A percentile compares a stretch with the other conserved stretches of the same genome.
Conservation (phyloP, 441 rosid species). For the Mallotus repandus region DNA sequence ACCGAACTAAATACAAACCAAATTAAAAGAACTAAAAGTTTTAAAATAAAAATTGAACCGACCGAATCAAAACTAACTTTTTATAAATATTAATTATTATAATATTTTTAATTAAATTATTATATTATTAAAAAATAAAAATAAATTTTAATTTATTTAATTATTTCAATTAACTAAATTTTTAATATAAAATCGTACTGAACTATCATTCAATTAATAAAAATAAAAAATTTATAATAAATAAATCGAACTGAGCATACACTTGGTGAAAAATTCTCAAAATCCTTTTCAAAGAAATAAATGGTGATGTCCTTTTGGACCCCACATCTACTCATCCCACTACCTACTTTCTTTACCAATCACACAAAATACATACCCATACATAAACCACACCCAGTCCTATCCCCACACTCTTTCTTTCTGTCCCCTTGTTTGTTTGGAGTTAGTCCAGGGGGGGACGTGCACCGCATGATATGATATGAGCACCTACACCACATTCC, state of each 20-base stretch:
- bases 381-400: background rate
- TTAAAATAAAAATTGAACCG: too few relatives aligned
- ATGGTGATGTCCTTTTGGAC: slow-evolving; percentile 4
- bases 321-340: background rate
- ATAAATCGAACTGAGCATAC: background rate
- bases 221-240: too few relatives aligned
- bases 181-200: too few relatives aligned
- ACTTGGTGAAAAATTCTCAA: background rate
- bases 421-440: background rate
- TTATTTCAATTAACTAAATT: too few relatives aligned
- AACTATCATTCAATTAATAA: too few relatives aligned
- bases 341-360: background rate
- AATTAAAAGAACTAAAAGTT: too few relatives aligned
- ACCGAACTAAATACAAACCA: too few relatives aligned
- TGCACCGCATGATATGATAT: background rate
- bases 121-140: too few relatives aligned
- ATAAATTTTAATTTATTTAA: too few relatives aligned
- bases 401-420: background rate
- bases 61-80: too few relatives aligned
- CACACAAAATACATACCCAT: background rate
- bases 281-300: background rate
- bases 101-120: too few relatives aligned
- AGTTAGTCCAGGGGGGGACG: background rate
- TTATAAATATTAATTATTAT: too few relatives aligned
- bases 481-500: slow-evolving; percentile 4